A percentile compares a stretch with the other conserved stretches of the same genome.
These are phyloP conservation scores for Myxozyma neotropica DNA, from an alignment of 805 yeast genomes.

Conservation along the genomic window DNA sequence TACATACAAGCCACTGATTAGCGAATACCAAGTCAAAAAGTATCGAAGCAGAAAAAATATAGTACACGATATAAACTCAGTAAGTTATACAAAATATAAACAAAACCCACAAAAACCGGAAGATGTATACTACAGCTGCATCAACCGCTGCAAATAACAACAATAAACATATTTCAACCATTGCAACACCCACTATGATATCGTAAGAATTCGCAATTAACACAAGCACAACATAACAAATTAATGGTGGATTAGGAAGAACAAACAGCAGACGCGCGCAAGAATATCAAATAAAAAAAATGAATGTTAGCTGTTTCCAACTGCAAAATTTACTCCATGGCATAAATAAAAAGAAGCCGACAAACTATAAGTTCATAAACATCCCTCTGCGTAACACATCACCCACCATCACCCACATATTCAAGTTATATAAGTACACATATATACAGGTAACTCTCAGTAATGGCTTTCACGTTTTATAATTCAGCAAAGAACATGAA, in stretches of 20 bases:
- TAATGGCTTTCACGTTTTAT: neutral
- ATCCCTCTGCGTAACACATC: no score
- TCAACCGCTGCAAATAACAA: no score
- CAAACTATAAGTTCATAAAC: neutral
- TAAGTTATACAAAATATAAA: no score
- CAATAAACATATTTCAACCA: no score
- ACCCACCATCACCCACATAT: no score
- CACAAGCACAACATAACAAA: no score
- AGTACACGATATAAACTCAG: no score
- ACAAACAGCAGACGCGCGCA: neutral
- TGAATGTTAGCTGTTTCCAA: neutral
- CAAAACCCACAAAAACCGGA: no score
- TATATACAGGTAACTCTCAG: neutral
- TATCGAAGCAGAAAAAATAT: neutral
- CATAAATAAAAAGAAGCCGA: neutral
- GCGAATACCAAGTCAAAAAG: neutral
- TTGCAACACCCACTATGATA: no score
- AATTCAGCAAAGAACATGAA: slow-evolving; percentile 31
- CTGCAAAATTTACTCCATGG: neutral
- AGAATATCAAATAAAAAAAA: neutral
- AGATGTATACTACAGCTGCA: no score
- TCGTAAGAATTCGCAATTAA: no score
- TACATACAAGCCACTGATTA: neutral
- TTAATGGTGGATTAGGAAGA: no score
- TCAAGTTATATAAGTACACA: neutral